Evolutionary conservation across 108 stramenopile genomes (phyloP), one percentile per base, ranked within the genome.

Genomic region (Skeletonema menzelii): DNA sequence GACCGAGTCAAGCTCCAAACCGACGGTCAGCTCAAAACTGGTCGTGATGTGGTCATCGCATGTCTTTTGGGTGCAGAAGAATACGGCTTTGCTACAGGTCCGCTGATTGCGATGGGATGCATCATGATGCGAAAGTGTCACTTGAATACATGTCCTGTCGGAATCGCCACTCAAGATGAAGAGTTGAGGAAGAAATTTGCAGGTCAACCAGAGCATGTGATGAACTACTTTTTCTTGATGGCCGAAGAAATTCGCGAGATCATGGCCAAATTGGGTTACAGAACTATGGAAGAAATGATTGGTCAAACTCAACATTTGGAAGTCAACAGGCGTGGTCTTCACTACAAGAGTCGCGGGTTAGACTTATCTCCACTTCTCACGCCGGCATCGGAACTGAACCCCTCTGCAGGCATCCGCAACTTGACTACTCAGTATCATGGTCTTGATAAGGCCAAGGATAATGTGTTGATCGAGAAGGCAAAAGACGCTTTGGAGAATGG

Each of bases 71-170:
- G 96, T 34, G 96, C 96, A 20, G 96, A 98, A 65, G 96, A 97
- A 85, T 97, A 87, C 61, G 96, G 96, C 46, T 95, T 98, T 63
- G 89, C 92, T 15, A 98, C 97, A 31, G 94, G 93, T 57, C 96
- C 97, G 24, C 72, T 98, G 20, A 92, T 98, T 75, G 91, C 95
- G 14, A 88, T 98, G 87, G 97, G 97, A 55, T 97, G 96, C 75
- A 96, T 97, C 63, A 98, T 98, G 96, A 97, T 97, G 96, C 84
- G 96, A 53, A 97, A 97, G 79, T 98, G 96, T 72, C 97, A 98
- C 75, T 88, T 98, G 75, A 98, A 97, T 79, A 97, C 97, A 11
- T 97, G 97, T 77, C 97, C 97, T 37, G 95, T 96, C 42, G 97
- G 97, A 53, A 96, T 97, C 76, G 97, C 97, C 22, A 97, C 97